A percentile compares a stretch with the other conserved stretches of the same genome.
These are phyloP conservation scores for Fragilaria radians DNA, from an alignment of 108 stramenopile species.

Conservation along the genomic window DNA sequence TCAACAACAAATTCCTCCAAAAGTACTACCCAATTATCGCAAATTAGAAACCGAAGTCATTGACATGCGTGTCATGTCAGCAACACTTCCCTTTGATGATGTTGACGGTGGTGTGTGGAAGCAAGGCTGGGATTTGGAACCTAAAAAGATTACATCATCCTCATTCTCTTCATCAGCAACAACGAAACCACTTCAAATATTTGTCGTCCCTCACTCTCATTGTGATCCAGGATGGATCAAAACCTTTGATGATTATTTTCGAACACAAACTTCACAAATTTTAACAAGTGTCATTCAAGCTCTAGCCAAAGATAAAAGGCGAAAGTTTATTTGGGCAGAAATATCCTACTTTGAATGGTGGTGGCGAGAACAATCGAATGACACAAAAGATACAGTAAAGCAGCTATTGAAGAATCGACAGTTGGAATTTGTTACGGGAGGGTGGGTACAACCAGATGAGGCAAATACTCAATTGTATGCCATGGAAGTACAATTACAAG, in stretches of 20 bases:
- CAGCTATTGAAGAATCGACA: constrained; percentile 25
- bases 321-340: constrained; percentile 68
- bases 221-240: constrained; percentile 70
- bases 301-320: constrained; percentile 19
- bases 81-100: constrained; percentile 40
- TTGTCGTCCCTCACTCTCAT: constrained; percentile 58
- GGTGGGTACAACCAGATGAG: constrained; percentile 64
- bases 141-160: not conserved
- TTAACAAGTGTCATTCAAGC: constrained; percentile 34
- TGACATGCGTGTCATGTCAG: constrained; percentile 46
- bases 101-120: constrained; percentile 48
- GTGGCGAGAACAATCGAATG: constrained; percentile 43
- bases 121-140: constrained; percentile 55
- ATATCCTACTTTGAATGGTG: constrained; percentile 67
- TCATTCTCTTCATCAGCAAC: not conserved
- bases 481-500: constrained; percentile 61
- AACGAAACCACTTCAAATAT: constrained; percentile 29
- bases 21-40: not conserved
- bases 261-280: constrained; percentile 47
- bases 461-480: constrained; percentile 60
- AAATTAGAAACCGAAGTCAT: constrained; percentile 16
- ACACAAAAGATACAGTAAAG: constrained; percentile 3
- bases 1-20: no score
- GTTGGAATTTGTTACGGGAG: constrained; percentile 58
- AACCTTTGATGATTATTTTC: constrained; percentile 67